Conservation (phyloP, 2,329 filamentous ascomycete species). For the Akanthomyces muscarius region DNA sequence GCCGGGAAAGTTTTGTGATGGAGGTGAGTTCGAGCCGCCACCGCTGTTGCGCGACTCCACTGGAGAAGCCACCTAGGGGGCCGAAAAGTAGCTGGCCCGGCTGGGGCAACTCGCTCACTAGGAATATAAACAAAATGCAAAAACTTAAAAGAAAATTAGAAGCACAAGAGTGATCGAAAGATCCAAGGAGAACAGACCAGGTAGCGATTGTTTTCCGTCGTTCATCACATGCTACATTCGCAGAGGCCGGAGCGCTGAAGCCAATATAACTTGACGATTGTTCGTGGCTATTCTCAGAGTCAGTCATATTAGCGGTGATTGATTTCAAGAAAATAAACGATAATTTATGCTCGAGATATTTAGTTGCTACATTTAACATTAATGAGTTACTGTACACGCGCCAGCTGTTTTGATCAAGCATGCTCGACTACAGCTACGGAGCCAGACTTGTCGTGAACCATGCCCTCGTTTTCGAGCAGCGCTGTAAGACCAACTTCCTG, state of each 20-base stretch:
- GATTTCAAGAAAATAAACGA: not conserved
- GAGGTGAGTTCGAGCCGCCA: not conserved
- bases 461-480: conserved; percentile 1
- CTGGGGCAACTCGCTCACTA: no score
- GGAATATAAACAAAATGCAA: no score
- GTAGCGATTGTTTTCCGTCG: no score
- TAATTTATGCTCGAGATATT: not conserved
- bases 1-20: not conserved
- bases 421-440: conserved; percentile 5
- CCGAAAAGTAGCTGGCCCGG: no score
- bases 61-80: not conserved
- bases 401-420: not conserved
- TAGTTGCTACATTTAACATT: no score
- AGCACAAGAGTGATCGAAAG: no score
- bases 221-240: no score
- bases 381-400: not conserved
- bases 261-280: not conserved
- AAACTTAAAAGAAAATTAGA: no score
- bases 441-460: conserved; percentile 11
- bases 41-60: not conserved
- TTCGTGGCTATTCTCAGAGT: no score
- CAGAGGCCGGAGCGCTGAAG: not conserved
- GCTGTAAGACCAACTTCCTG: conserved; percentile 23
- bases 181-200: no score
- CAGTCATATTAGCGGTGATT: no score